Base-by-base conservation (phyloP, 2,329 filamentous ascomycete species). In the Stagonosporopsis vannaccii region DNA sequence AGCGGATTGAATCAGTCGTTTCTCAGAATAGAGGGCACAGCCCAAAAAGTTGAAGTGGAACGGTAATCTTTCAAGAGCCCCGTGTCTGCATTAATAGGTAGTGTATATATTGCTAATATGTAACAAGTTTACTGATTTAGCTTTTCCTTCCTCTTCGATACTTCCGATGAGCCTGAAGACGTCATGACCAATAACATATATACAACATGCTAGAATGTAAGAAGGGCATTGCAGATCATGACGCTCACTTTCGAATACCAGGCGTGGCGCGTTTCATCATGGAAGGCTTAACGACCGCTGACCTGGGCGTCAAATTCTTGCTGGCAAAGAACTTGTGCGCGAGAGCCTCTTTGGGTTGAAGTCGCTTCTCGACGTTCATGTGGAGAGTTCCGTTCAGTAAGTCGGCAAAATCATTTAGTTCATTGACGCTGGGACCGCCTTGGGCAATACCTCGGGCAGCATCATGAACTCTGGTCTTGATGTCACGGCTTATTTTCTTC, bases 321-420 rank as follows among this genome's bases (percentile, higher is more conserved):
- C 50, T 61, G n/a, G 59, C 80, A 67, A 98, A 92, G 77, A 98
- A 98, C 1, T 90, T 90, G 80, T 98, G 94, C 71, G 87, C 89
- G 67, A 98, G 80, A 44, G 95, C 95, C 70, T 98, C 93, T 13
- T 84, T 81, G 0, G 95, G 91, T 42, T 90, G 94, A 69, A 95
- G 90, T 60, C 95, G 86, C 81, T 96, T 96, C 74, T 97, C 93
- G 0, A 94, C 92, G 71, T 98, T 97, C 62, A 98, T 83, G 56
- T 89, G 87, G 61, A 99, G 81, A 73, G 93, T 98, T 51, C 90
- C 89, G 71, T 97, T 93, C 54, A 99, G 79, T 44, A 99, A 79
- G 75, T 98, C 93, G 65, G 92, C 83, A 76, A 99, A 97, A 49
- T 89, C 82, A 56, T 89, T 88, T 59, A 97, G 79, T 68, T 97